Base-by-base conservation (phyloP, 768 basidiomycete genomes). In the Russula virescens region DNA sequence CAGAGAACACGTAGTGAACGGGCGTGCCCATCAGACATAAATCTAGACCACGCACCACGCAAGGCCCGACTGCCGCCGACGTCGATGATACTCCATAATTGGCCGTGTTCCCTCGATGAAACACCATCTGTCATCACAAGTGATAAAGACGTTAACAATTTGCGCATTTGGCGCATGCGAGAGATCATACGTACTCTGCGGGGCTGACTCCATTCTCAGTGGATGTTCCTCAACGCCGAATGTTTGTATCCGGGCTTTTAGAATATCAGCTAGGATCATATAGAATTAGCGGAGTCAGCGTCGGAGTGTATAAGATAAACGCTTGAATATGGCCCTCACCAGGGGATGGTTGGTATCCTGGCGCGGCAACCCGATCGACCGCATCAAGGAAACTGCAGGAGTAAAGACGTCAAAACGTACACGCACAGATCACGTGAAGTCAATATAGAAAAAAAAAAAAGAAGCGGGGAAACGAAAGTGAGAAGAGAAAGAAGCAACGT, bases 11-110 rank as follows among this genome's bases (percentile, higher is more conserved):
- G 14, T n/a, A 28, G 38, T 57, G 31, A 66, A 28, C 55, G 10
- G 28, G 50, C 40, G 19, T 25, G 49, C 28, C 19, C 13, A 25
- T 48, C 16, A 21, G n/a, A 42, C 42, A 23, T 28, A 55, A 58
- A 49, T 48, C 54, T n/a, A 50, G 42, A 25, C n/a, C 21, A 19
- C 38, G 42, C 43, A 83, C 84, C 81, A 73, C 84, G 73, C 68
- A 85, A 81, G 58, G 78, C 78, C 35, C 80, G 75, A 57, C 79
- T 79, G 0, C 86, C 87, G 25, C 85, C 84, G 19, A 88, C 82
- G 64, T 89, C 87, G 68, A 86, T 87, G 45, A 88, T 81, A 8
- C 80, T 76, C 85, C 86, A 88, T 21, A 80, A 71, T 53, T 77
- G 78, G 0, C 78, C 75, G 14, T 63, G 26, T 28, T 73, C 70